phyloP scores from a whole-genome alignment of 169 alveolate genomes.

The Eimeria mitis region DNA sequence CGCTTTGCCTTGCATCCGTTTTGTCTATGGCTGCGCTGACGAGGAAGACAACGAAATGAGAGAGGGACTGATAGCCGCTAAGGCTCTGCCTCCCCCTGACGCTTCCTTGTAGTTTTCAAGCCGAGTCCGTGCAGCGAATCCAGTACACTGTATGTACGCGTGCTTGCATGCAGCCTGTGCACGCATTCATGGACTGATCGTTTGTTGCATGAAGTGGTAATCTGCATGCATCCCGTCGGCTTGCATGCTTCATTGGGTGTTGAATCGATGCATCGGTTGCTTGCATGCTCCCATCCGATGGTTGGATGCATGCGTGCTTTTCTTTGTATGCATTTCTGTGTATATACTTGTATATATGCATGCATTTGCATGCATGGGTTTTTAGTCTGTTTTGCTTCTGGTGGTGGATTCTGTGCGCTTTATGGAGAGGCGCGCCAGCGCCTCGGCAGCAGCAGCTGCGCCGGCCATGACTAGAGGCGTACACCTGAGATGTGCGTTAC shows the following conservation, averaged over 20 bases:
- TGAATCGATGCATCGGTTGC: neutral
- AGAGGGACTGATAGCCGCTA: slow-evolving; percentile 34
- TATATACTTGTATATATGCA: neutral
- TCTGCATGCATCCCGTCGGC: neutral
- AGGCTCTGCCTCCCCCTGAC: slow-evolving; percentile 13
- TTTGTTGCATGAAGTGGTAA: neutral
- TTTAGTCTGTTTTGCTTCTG: no score
- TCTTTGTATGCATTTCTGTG: neutral
- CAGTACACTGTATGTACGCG: neutral
- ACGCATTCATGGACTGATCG: neutral
- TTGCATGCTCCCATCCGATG: neutral
- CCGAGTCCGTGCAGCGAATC: slow-evolving; percentile 35
- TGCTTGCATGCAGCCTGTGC: neutral
- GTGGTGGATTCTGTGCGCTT: neutral
- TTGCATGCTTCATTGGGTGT: neutral
- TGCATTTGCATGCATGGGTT: slow-evolving; percentile 1
- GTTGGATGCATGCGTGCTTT: neutral
- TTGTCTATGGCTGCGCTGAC: slow-evolving; percentile 25
- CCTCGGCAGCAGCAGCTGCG: neutral
- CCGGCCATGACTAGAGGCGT: neutral
- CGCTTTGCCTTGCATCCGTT: neutral
- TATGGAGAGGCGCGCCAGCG: neutral
- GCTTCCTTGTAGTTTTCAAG: slow-evolving; percentile 20
- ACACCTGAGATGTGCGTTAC: neutral
- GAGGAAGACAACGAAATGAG: slow-evolving; percentile 45